Percentiles rank a stretch among this genome's conserved stretches.
phyloP scores from a whole-genome alignment of 2,329 filamentous ascomycete genomes.

The Conoideocrella luteorostrata region DNA sequence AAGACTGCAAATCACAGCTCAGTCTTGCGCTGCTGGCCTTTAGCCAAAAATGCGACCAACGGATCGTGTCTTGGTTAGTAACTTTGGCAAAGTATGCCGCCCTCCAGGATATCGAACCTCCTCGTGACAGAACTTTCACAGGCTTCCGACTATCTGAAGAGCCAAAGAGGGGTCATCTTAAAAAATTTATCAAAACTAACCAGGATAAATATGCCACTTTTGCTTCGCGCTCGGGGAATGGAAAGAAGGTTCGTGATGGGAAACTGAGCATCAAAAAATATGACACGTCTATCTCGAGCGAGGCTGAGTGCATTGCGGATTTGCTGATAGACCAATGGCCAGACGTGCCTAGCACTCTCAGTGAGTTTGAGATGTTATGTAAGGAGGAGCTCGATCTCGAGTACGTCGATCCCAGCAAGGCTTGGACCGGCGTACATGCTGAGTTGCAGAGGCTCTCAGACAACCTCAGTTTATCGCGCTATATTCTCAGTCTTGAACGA shows the following conservation, averaged over 20 bases:
- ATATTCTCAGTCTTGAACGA: neutral
- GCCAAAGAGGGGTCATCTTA: neutral
- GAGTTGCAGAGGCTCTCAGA: neutral
- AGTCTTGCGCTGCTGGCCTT: neutral
- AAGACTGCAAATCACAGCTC: neutral
- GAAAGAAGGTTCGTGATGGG: too few relatives aligned
- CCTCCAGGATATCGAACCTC: conserved; percentile 1
- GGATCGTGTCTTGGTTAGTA: conserved; percentile 1
- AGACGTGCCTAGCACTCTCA: neutral
- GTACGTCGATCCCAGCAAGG: conserved; percentile 17
- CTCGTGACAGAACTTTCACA: neutral
- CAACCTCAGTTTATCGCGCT: neutral
- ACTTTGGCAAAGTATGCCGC: neutral
- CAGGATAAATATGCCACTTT: neutral
- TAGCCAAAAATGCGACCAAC: neutral
- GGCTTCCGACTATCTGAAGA: neutral
- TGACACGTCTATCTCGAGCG: neutral
- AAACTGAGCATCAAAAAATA: too few relatives aligned
- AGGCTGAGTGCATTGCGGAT: neutral
- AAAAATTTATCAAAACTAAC: neutral
- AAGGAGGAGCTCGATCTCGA: neutral
- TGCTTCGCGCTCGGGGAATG: too few relatives aligned
- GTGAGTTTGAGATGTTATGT: neutral
- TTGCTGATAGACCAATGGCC: neutral
- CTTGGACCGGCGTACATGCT: conserved; percentile 27